Evolutionary conservation across 2,329 filamentous ascomycete genomes (phyloP).

Genomic region (Beauveria sp.): DNA sequence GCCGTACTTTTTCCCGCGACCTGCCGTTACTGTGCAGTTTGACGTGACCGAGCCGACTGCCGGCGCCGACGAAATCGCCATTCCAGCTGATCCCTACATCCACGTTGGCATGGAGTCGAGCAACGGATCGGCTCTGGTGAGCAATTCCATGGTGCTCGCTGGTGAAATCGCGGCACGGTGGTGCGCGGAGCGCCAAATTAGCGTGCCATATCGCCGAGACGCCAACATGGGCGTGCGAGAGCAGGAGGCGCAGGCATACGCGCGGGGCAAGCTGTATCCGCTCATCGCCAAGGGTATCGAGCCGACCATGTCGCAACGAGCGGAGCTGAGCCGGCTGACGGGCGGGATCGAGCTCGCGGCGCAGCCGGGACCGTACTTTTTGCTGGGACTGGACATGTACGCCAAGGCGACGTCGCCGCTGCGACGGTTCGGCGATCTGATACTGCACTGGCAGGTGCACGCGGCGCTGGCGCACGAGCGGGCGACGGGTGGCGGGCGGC

Average conservation of each 20-base stretch:
- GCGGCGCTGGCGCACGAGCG: conserved; percentile 44
- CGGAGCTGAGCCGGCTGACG: conserved; percentile 23
- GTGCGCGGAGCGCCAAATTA: conserved; percentile 50
- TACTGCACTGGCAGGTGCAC: conserved; percentile 62
- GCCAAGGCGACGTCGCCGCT: conserved; percentile 58
- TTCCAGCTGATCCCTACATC: conserved; percentile 45
- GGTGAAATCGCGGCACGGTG: conserved; percentile 55
- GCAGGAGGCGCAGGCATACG: conserved; percentile 29
- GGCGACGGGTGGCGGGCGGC: conserved; percentile 17
- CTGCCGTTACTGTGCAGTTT: conserved; percentile 38
- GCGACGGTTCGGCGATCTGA: conserved; percentile 55
- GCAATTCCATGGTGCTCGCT: conserved; percentile 50
- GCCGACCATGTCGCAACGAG: conserved; percentile 24
- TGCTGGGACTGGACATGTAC: conserved; percentile 53
- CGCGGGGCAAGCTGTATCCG: conserved; percentile 28
- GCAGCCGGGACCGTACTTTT: conserved; percentile 46
- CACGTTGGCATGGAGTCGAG: conserved; percentile 25
- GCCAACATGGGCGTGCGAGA: conserved; percentile 31
- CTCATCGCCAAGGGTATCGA: conserved; percentile 23
- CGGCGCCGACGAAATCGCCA: conserved; percentile 15
- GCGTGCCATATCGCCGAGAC: conserved; percentile 51
- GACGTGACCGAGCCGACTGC: conserved; percentile 17
- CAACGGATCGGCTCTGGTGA: conserved; percentile 27
- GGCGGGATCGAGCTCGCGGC: conserved; percentile 47
- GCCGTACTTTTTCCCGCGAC: conserved; percentile 37